A percentile compares a stretch with the other conserved stretches of the same genome.
Conservation (phyloP, 2,329 filamentous ascomycete species). For the Thelonectria olida region DNA sequence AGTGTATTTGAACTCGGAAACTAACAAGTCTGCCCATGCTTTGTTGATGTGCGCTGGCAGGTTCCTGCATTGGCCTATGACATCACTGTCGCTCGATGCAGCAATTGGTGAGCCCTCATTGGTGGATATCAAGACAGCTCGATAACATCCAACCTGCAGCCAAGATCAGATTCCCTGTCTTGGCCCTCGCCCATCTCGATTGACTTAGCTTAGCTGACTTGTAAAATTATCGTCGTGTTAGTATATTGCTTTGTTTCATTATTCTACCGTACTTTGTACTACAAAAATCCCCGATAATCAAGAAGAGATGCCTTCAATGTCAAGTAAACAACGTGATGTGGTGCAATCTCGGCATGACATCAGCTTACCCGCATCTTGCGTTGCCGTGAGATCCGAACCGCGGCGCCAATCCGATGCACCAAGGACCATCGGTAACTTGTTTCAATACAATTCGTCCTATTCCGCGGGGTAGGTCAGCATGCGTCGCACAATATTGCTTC, state of each 20-base stretch:
- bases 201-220: too few species aligned
- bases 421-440: not conserved
- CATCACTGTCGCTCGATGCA: slow-evolving; percentile 1
- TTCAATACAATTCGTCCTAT: slow-evolving; percentile 2
- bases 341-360: slow-evolving; percentile 12
- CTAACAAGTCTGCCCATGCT: not conserved
- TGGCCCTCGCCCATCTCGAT: too few species aligned
- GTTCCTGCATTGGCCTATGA: slow-evolving; percentile 15
- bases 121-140: not conserved
- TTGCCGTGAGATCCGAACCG: slow-evolving; percentile 19
- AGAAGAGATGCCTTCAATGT: too few species aligned
- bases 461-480: not conserved
- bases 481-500: not conserved
- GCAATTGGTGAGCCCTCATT: slow-evolving; percentile 7
- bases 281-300: too few species aligned
- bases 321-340: not conserved
- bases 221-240: too few species aligned
- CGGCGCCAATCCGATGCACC: not conserved
- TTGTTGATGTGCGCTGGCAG: slow-evolving; percentile 14
- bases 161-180: too few species aligned
- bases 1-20: not conserved
- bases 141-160: slow-evolving; percentile 13
- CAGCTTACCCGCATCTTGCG: not conserved
- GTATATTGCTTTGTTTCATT: too few species aligned
- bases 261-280: too few species aligned